Conservation (phyloP, 345 rosid genomes). For the Linum trigynum region DNA sequence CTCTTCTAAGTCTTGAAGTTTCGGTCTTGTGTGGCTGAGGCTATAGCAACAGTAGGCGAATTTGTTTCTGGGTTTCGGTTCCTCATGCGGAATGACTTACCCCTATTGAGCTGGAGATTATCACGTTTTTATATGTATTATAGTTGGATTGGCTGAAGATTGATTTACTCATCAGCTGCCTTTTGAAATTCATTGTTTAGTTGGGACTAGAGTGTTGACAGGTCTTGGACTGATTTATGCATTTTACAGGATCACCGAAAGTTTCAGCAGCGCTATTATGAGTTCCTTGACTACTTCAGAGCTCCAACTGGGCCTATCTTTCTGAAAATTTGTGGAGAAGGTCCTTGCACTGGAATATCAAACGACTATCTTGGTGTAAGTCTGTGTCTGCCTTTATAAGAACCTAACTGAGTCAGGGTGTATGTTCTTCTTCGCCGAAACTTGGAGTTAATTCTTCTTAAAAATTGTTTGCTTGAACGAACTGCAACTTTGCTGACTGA, state of each 20-base stretch:
- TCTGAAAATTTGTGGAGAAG: slow-evolving; percentile 74
- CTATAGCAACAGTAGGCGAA: too few relatives aligned
- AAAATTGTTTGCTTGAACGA: background rate
- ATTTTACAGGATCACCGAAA: slow-evolving; percentile 49
- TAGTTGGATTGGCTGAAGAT: too few relatives aligned
- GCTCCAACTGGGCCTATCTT: slow-evolving; percentile 74
- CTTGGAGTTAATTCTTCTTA: background rate
- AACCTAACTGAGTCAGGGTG: background rate
- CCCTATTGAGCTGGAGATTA: too few relatives aligned
- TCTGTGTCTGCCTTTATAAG: background rate
- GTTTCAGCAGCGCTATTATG: slow-evolving; percentile 76
- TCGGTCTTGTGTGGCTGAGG: background rate
- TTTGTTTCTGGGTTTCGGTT: background rate
- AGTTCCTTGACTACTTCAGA: slow-evolving; percentile 59
- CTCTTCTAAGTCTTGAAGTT: background rate
- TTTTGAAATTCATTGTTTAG: background rate
- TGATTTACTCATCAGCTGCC: too few relatives aligned
- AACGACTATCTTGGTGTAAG: slow-evolving; percentile 69
- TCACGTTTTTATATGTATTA: too few relatives aligned
- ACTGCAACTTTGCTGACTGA: background rate
- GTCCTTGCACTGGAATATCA: slow-evolving; percentile 58
- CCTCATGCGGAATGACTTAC: background rate
- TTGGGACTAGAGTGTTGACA: background rate
- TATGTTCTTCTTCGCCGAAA: background rate
- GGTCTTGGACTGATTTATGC: background rate